phyloP scores from a whole-genome alignment of 1,284 basidiomycete species.

The Gastroboletus turbinatus region DNA sequence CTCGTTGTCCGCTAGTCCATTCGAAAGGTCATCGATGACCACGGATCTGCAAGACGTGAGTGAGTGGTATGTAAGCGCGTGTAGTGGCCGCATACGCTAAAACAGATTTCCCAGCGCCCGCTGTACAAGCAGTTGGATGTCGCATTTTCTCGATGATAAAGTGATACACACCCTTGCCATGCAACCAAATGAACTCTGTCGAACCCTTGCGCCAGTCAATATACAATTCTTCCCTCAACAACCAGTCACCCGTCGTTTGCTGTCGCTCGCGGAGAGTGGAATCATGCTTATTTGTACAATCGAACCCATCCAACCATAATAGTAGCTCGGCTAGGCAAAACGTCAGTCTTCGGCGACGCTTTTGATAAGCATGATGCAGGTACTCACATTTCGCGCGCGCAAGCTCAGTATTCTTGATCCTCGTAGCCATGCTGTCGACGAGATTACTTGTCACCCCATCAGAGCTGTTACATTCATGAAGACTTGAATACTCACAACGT shows the following conservation, averaged over 20 bases:
- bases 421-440: not conserved
- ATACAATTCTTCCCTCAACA: not conserved
- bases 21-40: slow-evolving; percentile 5
- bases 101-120: slow-evolving; percentile 6
- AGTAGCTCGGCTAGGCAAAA: not conserved
- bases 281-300: not conserved
- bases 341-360: not conserved
- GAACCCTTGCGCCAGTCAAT: not conserved
- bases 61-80: not conserved
- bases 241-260: not conserved
- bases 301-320: not conserved
- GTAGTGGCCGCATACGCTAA: not conserved
- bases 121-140: not conserved
- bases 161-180: not conserved
- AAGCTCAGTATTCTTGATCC: not conserved
- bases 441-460: not conserved
- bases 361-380: not conserved
- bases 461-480: not conserved
- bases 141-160: not conserved
- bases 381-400: not conserved
- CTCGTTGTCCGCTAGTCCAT: not conserved
- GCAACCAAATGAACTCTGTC: not conserved
- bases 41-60: not conserved
- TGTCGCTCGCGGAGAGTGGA: not conserved
- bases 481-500: not conserved